Evolutionary conservation across 1,284 basidiomycete genomes (phyloP).

Genomic region (Pseudozyma pruni): DNA sequence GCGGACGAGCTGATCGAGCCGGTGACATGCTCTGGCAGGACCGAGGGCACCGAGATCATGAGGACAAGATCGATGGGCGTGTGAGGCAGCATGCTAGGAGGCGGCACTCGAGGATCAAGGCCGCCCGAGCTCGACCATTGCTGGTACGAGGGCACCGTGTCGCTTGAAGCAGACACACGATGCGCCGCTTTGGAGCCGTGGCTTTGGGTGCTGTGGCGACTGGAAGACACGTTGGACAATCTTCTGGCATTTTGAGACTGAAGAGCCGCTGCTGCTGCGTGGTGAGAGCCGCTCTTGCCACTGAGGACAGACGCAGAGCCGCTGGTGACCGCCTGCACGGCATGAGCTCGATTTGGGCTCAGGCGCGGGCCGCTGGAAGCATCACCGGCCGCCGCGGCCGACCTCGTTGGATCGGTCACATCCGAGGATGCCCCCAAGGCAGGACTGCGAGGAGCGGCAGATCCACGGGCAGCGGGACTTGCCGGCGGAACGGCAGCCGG

Average conservation of each 20-base stretch:
- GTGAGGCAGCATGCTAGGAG: conserved; percentile 73
- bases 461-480: too few species aligned
- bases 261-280: conserved; percentile 15
- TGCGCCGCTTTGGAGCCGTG: conserved; percentile 8
- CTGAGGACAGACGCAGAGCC: conserved; percentile 44
- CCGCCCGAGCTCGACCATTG: conserved; percentile 62
- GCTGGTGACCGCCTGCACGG: conserved; percentile 16
- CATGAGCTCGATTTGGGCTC: conserved; percentile 15
- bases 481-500: conserved; percentile 2
- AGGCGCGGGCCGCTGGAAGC: conserved; percentile 4
- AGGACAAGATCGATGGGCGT: conserved; percentile 90
- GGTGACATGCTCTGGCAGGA: conserved; percentile 36
- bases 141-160: conserved; percentile 43
- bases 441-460: neutral
- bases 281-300: conserved; percentile 49
- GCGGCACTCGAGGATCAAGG: conserved; percentile 55
- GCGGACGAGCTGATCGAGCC: conserved; percentile 79
- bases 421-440: conserved; percentile 1
- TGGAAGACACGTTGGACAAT: conserved; percentile 39
- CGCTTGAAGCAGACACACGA: conserved; percentile 27
- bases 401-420: conserved; percentile 9
- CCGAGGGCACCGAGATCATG: conserved; percentile 81
- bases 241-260: conserved; percentile 14
- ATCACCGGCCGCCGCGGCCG: neutral
- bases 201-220: conserved; percentile 33